Percentiles rank a stretch among this genome's conserved stretches.
Conservation (phyloP, 2,329 filamentous ascomycete genomes). For the Aureobasidium sp. region DNA sequence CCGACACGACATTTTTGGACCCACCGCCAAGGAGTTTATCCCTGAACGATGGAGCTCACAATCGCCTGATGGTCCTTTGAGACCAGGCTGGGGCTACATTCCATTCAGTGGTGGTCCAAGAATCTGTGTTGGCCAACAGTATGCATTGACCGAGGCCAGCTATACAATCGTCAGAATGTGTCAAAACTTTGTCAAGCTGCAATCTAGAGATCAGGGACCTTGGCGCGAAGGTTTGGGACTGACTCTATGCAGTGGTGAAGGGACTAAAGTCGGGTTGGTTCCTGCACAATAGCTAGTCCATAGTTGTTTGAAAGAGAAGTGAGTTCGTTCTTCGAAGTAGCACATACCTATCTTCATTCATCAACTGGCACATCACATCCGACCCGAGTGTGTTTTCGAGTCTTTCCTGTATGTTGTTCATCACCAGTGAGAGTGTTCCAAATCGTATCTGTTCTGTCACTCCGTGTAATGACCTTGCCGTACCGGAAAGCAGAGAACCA, state of each 20-base stretch:
- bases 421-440: no score
- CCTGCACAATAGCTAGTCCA: not conserved
- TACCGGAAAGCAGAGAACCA: no score
- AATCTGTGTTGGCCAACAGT: slow-evolving; percentile 6
- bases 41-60: slow-evolving; percentile 25
- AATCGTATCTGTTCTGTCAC: no score
- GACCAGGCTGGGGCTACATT: not conserved
- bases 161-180: slow-evolving; percentile 5
- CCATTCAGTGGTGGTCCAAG: slow-evolving; percentile 4
- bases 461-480: no score
- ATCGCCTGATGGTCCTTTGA: not conserved
- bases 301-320: no score
- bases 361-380: no score
- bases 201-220: not conserved
- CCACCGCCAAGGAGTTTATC: slow-evolving; percentile 30
- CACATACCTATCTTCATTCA: no score
- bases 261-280: not conserved
- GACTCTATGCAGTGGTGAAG: not conserved
- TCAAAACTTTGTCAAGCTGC: not conserved
- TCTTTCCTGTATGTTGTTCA: no score
- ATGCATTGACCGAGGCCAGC: slow-evolving; percentile 3
- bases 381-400: no score
- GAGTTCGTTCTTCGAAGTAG: no score
- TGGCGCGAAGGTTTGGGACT: not conserved
- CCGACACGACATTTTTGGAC: slow-evolving; percentile 28